Base-by-base conservation (phyloP, 331 rosid genomes). In the Cydonia oblonga region DNA sequence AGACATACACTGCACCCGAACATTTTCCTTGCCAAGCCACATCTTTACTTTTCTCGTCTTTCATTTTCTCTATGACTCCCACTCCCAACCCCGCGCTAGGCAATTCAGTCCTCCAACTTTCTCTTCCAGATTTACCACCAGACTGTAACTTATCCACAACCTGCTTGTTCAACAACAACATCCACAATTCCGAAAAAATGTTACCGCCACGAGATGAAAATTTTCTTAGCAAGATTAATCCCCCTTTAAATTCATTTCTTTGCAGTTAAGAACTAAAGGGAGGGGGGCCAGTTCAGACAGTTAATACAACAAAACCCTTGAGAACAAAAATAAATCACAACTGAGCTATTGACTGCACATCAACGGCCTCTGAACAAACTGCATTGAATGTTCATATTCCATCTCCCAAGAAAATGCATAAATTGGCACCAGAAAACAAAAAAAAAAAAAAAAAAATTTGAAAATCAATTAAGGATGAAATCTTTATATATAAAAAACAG, bases 1-100 rank as follows among this genome's bases (percentile, higher is more conserved):
- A 13, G 75, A 93, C 97, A 80, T 93, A 93, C 98, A 93, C 97
- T 84, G 98, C 89, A 82, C 98, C 98, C 57, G 97, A 93, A 86
- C 98, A 93, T 93, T 91, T 93, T 57, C 98, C 98, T 75, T 89
- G 95, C 98, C 98, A 93, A 79, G 51, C 83, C 30, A 69, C 89
- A 77, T 93, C 97, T 0, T 86, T 89, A 71, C 62, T 76, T 78
- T 93, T 93, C 84, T 89, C 96, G 38, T 85, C 88, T 58, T 81
- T 86, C 98, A 93, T 81, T 61, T 72, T 83, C 59, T 85, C 90
- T 49, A 93, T 68, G 82, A 87, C 91, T 75, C 74, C 88, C 35
- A 46, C 73, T 68, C 96, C 95, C 38, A 93, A 75, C 68, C 98
- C 97, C 40, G 66, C 44, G 68, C 80, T 70, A 10, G 96, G 96